Evolutionary conservation across 75 land plant species (phyloP).

Genomic region (Pinus tabuliformis): DNA sequence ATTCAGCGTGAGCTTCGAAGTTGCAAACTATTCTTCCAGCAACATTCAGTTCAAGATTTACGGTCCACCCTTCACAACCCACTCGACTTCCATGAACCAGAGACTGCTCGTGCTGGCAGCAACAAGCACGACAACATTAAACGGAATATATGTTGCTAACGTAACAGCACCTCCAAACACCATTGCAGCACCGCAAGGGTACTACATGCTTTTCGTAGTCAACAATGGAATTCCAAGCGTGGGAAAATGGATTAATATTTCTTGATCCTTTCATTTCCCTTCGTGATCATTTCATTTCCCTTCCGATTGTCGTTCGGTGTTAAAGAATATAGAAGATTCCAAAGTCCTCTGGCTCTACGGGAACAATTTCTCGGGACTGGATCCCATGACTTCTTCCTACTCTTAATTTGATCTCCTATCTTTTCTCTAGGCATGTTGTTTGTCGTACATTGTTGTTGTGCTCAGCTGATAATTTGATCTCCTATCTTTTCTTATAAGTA

Average conservation of each 20-base stretch:
- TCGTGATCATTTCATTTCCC: too few species aligned
- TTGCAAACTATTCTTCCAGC: background rate
- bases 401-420: too few species aligned
- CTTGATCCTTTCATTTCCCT: too few species aligned
- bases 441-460: too few species aligned
- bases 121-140: background rate
- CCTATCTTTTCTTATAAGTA: too few species aligned
- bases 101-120: slow-evolving; percentile 45
- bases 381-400: too few species aligned
- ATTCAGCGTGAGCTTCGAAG: slow-evolving; percentile 10
- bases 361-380: too few species aligned
- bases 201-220: slow-evolving; percentile 33
- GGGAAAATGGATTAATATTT: slow-evolving; percentile 13
- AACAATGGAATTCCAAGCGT: slow-evolving; percentile 27
- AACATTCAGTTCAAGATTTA: background rate
- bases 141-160: background rate
- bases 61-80: slow-evolving; percentile 66
- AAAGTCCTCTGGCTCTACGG: too few species aligned
- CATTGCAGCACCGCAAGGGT: slow-evolving; percentile 15
- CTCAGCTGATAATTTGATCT: too few species aligned
- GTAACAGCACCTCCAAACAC: slow-evolving; percentile 24
- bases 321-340: too few species aligned
- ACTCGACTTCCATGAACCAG: slow-evolving; percentile 70
- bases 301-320: too few species aligned
- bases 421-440: too few species aligned